Evolutionary conservation across 345 rosid genomes (phyloP), one percentile per base, ranked within the genome.

Genomic region (Moringa oleifera): DNA sequence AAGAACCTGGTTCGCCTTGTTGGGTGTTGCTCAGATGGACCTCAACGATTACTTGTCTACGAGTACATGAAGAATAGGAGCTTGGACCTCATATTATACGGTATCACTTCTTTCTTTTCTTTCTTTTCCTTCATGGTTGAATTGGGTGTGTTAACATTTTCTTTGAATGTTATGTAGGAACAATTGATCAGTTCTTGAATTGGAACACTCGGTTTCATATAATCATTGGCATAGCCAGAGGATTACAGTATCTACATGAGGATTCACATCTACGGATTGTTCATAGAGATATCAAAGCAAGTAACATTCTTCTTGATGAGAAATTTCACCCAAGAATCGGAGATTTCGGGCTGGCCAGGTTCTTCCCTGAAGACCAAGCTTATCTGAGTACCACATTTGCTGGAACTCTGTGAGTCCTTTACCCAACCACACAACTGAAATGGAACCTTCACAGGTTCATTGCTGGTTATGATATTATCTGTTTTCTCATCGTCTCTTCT

Each of bases 321-420:
- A 81, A 83, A 65, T 81, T 81, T 61, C 87, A 76, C 51, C 87
- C 93, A 0, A 77, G 71, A 62, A 83, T 83, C 21, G 82, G 89
- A n/a, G 93, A 86, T 77, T 86, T 86, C 19, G 89, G 93, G 13
- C 69, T 86, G 41, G 87, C 93, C 20, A 78, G 89, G 62, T 86
- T 86, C 80, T 81, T 86, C 54, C 93, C 93, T 8, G 89, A 86
- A 65, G 93, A 84, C 59, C 78, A 82, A 72, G 81, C 84, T 57
- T 82, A 77, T 65, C 84, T 87, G 18, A 87, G 87, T 78, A 80
- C 89, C 21, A 77, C 75, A 12, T 77, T 84, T 68, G 93, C 86
- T 4, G 93, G 93, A 65, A 84, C 93, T 51, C 33, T 87, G 93
- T 84, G 65, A 79, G 91, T 67, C 49, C 53, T 51, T 23, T 1